Evolutionary conservation across 495 filamentous ascomycete species (phyloP).

Genomic region (Penicillium riverlandense): DNA sequence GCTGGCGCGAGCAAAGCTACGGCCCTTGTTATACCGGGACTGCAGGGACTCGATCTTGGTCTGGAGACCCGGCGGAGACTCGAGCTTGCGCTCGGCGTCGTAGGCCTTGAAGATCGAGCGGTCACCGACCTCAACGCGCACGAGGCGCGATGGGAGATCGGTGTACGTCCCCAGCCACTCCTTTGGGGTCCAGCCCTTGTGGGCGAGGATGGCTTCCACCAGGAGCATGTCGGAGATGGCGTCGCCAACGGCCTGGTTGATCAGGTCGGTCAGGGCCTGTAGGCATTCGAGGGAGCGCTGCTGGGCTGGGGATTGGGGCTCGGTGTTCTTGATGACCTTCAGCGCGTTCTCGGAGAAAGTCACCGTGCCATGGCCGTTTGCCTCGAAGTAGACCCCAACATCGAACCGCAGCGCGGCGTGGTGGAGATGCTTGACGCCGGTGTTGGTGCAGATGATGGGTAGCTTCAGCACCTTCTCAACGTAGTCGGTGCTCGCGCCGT

Average conservation of each 20-base stretch:
- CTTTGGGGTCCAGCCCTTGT: constrained; percentile 83
- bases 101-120: constrained; percentile 82
- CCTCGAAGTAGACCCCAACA: constrained; percentile 96
- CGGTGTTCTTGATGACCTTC: constrained; percentile 63
- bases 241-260: constrained; percentile 97
- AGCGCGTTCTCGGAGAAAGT: constrained; percentile 82
- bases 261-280: constrained; percentile 72
- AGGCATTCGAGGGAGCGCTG: constrained; percentile 77
- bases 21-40: constrained; percentile 82
- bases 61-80: constrained; percentile 72
- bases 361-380: constrained; percentile 95
- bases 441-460: constrained; percentile 86
- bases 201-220: constrained; percentile 89
- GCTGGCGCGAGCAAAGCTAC: constrained; percentile 84
- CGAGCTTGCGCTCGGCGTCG: constrained; percentile 83
- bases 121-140: constrained; percentile 82
- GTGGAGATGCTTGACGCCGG: constrained; percentile 95
- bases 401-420: constrained; percentile 88
- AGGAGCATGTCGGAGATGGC: constrained; percentile 94
- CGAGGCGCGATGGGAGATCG: constrained; percentile 93
- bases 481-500: constrained; percentile 90
- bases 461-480: constrained; percentile 81
- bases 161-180: constrained; percentile 92
- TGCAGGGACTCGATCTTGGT: constrained; percentile 77
- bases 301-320: constrained; percentile 88